These are phyloP conservation scores for Blastocystis sp. DNA, from an alignment of 352 stramenopile species.

Conservation along the genomic window DNA sequence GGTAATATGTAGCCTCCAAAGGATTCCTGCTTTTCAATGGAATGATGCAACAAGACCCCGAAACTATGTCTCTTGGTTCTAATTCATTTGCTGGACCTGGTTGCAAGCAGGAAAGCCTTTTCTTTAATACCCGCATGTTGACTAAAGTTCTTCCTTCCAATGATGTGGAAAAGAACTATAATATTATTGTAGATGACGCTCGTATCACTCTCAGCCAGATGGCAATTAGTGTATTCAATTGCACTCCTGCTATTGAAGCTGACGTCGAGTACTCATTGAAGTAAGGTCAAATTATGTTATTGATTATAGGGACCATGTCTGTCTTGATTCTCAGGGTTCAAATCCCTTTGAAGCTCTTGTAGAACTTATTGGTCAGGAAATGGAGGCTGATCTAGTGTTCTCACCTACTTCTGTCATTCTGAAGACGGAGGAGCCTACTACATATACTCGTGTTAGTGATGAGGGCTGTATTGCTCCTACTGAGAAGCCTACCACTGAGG, in stretches of 20 bases:
- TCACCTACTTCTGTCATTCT: background rate
- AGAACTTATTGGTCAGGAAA: background rate
- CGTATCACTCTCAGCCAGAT: background rate
- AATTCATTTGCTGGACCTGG: no score
- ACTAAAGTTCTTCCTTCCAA: background rate
- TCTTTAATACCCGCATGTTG: no score
- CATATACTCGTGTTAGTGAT: background rate
- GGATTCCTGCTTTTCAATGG: no score
- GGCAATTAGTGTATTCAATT: background rate
- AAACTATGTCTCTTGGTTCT: no score
- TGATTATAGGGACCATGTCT: background rate
- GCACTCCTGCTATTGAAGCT: conserved; percentile 25
- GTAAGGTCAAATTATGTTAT: background rate
- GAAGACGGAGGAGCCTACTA: background rate
- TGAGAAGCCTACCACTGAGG: background rate
- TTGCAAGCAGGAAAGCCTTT: no score
- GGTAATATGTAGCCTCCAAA: no score
- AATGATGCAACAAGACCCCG: no score
- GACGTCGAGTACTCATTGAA: background rate
- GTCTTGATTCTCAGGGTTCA: no score
- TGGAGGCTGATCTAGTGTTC: background rate
- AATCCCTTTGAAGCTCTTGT: background rate
- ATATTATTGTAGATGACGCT: background rate
- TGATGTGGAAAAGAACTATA: background rate
- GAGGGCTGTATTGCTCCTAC: background rate